Evolutionary conservation across 306 rosid species (phyloP).

Genomic region (Lathyrus aphaca): DNA sequence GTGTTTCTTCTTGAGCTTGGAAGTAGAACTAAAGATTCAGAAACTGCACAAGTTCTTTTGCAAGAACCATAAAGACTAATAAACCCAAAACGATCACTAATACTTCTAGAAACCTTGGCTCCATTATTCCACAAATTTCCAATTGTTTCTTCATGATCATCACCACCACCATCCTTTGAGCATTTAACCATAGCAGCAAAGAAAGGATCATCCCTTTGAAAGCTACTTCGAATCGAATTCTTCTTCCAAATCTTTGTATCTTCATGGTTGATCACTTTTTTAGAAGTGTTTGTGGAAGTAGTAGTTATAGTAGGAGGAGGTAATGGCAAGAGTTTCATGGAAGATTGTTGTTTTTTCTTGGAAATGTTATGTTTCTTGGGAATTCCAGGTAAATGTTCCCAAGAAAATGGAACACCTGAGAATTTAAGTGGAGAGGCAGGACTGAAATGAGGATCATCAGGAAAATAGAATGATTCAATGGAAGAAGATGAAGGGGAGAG

Average conservation of each 20-base stretch:
- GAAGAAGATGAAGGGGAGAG: slow-evolving; percentile 53
- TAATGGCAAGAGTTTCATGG: slow-evolving; percentile 60
- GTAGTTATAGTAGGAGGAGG: slow-evolving; percentile 57
- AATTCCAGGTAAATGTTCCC: slow-evolving; percentile 93
- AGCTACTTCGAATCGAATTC: slow-evolving; percentile 21
- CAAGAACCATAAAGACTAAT: slow-evolving; percentile 63
- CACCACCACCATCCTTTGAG: slow-evolving; percentile 57
- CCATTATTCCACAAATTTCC: slow-evolving; percentile 48
- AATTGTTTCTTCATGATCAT: slow-evolving; percentile 29
- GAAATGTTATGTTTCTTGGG: slow-evolving; percentile 69
- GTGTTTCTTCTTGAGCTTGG: slow-evolving; percentile 63
- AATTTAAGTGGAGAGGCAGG: slow-evolving; percentile 56
- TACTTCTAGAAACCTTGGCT: slow-evolving; percentile 71
- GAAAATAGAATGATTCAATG: slow-evolving; percentile 47
- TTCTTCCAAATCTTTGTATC: slow-evolving; percentile 41
- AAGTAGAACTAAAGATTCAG: slow-evolving; percentile 67
- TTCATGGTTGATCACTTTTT: slow-evolving; percentile 41
- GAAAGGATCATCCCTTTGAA: slow-evolving; percentile 85
- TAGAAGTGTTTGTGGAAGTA: slow-evolving; percentile 41
- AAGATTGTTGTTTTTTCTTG: slow-evolving; percentile 45
- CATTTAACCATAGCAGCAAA: slow-evolving; percentile 84
- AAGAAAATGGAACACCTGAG: slow-evolving; percentile 95
- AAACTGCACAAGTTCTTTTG: slow-evolving; percentile 73
- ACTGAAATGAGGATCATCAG: slow-evolving; percentile 49
- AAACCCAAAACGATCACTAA: slow-evolving; percentile 75